Percentiles rank a stretch among this genome's conserved stretches.
Evolutionary conservation across 495 filamentous ascomycete genomes (phyloP).

Genomic region (Aspergillus heteromorphus): DNA sequence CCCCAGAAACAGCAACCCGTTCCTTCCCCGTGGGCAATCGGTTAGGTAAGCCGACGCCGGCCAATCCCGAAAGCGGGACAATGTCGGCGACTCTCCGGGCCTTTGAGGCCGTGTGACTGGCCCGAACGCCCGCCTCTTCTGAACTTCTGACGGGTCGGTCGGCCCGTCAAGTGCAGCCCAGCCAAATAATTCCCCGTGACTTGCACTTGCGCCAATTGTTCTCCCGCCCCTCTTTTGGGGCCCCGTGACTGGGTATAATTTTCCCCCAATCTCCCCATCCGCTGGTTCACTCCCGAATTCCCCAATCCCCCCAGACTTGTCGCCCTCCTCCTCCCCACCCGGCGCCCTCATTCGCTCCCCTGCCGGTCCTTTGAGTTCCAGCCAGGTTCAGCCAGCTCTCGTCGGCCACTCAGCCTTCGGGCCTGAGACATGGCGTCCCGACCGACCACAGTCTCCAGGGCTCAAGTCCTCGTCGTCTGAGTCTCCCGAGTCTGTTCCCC

Average conservation of each 20-base stretch:
- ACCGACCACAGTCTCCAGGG: no score
- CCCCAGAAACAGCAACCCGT: background rate
- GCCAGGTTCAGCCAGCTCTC: background rate
- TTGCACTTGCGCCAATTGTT: slow-evolving; percentile 2
- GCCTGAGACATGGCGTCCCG: background rate
- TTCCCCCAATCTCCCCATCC: background rate
- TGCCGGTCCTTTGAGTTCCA: background rate
- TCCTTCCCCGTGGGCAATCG: background rate
- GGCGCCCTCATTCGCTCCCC: slow-evolving; percentile 1
- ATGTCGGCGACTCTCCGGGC: slow-evolving; percentile 11
- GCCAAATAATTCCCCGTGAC: no score
- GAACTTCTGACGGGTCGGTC: background rate
- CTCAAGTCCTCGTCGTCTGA: no score
- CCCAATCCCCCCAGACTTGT: background rate
- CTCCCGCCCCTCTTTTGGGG: background rate
- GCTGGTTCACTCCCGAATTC: background rate
- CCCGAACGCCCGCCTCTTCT: no score
- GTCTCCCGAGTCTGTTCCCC: background rate
- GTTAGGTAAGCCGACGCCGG: background rate
- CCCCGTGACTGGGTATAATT: background rate
- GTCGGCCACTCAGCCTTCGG: background rate
- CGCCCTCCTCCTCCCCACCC: background rate
- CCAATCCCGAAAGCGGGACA: slow-evolving; percentile 1
- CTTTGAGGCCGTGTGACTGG: background rate
- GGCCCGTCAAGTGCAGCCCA: no score